Base-by-base conservation (phyloP, 2,329 filamentous ascomycete species). In the Aspergillus sclerotialis region DNA sequence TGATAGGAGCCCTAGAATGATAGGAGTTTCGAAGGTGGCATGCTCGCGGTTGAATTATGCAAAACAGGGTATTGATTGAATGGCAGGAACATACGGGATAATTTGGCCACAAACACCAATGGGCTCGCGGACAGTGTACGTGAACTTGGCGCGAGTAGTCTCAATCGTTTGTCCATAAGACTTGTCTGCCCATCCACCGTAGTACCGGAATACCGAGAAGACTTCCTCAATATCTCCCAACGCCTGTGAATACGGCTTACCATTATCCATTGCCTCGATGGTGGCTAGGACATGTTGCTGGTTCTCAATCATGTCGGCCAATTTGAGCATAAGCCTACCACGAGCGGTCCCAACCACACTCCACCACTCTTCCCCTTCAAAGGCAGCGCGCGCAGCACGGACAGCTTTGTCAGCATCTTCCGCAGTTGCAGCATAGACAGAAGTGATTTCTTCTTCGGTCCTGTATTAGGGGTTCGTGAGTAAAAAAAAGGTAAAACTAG, bases 131-230 rank as follows among this genome's bases (percentile, higher is more conserved):
- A 25, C 14, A n/a, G 33, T 35, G 15, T 35, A 35, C 11, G 33
- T 30, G 17, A 35, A 18, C 11, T 13, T 26, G 12, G 4, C 21
- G 2, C 12, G 72, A 49, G 70, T 65, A 46, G 84, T 80, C 48
- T 89, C 82, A 43, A 87, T 75, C 38, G 84, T 83, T 72, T 85
- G 84, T 63, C 84, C 84, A 65, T 81, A 72, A 47, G 88, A 81
- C 80, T 92, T 90, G 71, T 89, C 84, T 50, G 84, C 82, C 82
- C 82, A 89, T 38, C 84, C 84, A 55, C 74, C 84, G 50, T 86
- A 87, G 69, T 86, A 93, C 64, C 85, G 76, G 52, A 93, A 62
- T 68, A 75, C 81, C 53, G 72, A 79, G 40, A 75, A 70, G 35
- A 78, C 76, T 47, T 72, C 70, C 33, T 58, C 66, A 30, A 92